Evolutionary conservation across 495 filamentous ascomycete species (phyloP).

Genomic region (Hypoxylon fragiforme): DNA sequence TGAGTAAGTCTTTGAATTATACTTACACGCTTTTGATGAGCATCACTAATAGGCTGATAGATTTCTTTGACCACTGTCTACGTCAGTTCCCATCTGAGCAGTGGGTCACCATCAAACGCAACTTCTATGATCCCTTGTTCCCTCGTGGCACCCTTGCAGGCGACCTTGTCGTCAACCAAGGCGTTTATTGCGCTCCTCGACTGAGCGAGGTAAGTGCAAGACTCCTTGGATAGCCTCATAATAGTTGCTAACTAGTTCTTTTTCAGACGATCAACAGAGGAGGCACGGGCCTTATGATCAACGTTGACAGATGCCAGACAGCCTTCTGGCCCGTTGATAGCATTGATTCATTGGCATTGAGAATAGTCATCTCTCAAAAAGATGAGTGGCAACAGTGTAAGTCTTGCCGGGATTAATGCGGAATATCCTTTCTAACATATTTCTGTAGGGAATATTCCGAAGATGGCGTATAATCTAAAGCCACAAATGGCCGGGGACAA

Average conservation of each 20-base stretch:
- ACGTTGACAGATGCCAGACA: conserved; percentile 80
- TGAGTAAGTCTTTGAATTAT: conserved; percentile 58
- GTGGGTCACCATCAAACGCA: conserved; percentile 71
- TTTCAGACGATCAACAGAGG: conserved; percentile 45
- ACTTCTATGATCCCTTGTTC: conserved; percentile 65
- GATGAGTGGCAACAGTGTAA: conserved; percentile 14
- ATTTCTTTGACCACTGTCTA: conserved; percentile 86
- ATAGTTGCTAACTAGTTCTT: conserved; percentile 4
- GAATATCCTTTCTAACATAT: neutral
- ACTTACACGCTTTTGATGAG: neutral
- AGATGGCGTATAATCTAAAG: neutral
- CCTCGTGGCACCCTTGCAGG: conserved; percentile 1
- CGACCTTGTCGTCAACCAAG: conserved; percentile 74
- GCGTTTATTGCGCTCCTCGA: conserved; percentile 79
- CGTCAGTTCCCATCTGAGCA: conserved; percentile 70
- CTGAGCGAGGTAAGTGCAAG: conserved; percentile 57
- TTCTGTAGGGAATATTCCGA: no score
- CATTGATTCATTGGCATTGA: conserved; percentile 33
- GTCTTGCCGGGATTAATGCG: neutral
- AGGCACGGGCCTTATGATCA: conserved; percentile 66
- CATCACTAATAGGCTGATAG: conserved; percentile 39
- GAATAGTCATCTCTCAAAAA: conserved; percentile 15
- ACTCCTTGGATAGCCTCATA: neutral
- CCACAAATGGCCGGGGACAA: neutral
- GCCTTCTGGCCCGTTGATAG: conserved; percentile 66